Percentiles rank a stretch among this genome's conserved stretches.
Conservation (phyloP, 2,329 filamentous ascomycete species). For the Phaeosphaeriaceae sp. region DNA sequence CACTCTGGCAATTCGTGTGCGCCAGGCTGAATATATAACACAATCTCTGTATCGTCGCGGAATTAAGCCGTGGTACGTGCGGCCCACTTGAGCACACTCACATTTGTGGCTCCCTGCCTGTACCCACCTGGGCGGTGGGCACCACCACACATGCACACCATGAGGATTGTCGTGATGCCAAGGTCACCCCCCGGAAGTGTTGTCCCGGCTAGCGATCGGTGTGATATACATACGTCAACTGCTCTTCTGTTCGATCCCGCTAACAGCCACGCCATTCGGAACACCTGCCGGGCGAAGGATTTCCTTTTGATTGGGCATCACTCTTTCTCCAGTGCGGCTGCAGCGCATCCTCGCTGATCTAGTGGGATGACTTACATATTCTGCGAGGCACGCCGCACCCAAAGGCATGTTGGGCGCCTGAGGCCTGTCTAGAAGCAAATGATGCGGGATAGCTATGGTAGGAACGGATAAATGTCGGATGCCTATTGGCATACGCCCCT, state of each 20-base stretch:
- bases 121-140: conserved; percentile 17
- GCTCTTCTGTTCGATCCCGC: conserved; percentile 4
- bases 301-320: no score
- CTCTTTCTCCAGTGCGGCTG: conserved; percentile 6
- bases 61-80: conserved; percentile 12
- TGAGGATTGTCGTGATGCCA: conserved; percentile 23
- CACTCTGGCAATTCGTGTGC: not conserved
- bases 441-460: no score
- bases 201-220: conserved; percentile 24
- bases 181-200: conserved; percentile 19
- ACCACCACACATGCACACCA: not conserved
- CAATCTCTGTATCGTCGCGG: conserved; percentile 5
- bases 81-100: conserved; percentile 9
- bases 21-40: conserved; percentile 12
- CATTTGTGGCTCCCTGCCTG: conserved; percentile 13
- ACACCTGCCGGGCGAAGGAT: no score
- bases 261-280: conserved; percentile 3
- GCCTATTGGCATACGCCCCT: no score
- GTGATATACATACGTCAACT: conserved; percentile 11
- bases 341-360: conserved; percentile 6
- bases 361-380: conserved; percentile 4
- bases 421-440: no score
- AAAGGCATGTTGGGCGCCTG: no score
- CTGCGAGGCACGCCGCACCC: no score
- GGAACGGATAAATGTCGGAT: no score